Evolutionary conservation across 139 green algal genomes (phyloP).

Genomic region (Tetradesmus lagerheimii): DNA sequence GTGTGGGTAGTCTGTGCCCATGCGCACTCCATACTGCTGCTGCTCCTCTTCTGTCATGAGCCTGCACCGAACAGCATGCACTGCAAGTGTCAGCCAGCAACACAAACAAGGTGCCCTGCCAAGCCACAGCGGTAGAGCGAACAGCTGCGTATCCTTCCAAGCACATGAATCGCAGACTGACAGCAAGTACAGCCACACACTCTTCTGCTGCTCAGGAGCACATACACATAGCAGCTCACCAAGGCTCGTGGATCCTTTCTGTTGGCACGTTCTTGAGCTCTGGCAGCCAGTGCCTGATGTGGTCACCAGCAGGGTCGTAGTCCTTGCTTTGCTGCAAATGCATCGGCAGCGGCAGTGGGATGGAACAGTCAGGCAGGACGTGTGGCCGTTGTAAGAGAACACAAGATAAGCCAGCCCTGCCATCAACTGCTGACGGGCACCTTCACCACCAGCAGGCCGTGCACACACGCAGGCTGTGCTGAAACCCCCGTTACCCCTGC

Average conservation of each 20-base stretch:
- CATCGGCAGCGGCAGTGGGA: not conserved
- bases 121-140: not conserved
- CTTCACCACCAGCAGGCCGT: no score
- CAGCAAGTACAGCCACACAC: not conserved
- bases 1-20: slow-evolving; percentile 77
- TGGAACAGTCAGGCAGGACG: not conserved
- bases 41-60: slow-evolving; percentile 47
- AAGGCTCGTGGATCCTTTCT: slow-evolving; percentile 81
- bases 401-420: no score
- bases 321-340: slow-evolving; percentile 63
- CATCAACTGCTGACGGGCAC: no score
- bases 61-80: not conserved
- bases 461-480: no score
- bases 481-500: no score
- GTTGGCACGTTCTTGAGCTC: slow-evolving; percentile 86
- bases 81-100: not conserved
- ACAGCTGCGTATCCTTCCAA: not conserved
- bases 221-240: not conserved
- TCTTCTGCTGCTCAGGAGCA: not conserved
- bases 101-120: not conserved
- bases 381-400: no score
- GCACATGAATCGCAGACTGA: no score
- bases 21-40: slow-evolving; percentile 61
- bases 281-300: slow-evolving; percentile 91
- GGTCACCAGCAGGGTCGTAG: slow-evolving; percentile 90